These are phyloP conservation scores for Corrigiola litoralis DNA, from an alignment of 179 eudicot species.

Conservation along the genomic window DNA sequence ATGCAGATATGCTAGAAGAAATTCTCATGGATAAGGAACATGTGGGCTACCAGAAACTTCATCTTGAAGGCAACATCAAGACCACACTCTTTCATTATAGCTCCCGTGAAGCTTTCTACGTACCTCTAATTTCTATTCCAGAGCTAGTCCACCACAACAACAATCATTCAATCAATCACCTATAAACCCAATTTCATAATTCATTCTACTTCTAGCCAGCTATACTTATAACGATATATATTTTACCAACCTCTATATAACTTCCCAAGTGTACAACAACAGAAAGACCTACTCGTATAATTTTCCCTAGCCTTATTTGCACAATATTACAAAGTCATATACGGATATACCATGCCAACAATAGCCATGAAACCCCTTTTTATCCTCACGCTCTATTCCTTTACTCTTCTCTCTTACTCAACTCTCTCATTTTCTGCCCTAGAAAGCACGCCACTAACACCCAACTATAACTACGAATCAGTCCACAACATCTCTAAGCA, in stretches of 20 bases:
- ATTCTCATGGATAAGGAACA: background rate
- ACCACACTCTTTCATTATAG: constrained; percentile 16
- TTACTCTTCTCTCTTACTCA: background rate
- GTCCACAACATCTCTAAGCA: constrained; percentile 53
- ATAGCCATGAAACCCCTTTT: background rate
- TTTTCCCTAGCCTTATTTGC: background rate
- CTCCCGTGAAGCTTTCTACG: constrained; percentile 7
- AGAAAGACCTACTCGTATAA: too few species aligned
- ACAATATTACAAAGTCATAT: background rate
- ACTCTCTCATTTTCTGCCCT: background rate
- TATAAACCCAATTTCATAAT: background rate
- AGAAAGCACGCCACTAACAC: constrained; percentile 19
- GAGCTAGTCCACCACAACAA: background rate
- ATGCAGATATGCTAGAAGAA: background rate
- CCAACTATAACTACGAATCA: constrained; percentile 38
- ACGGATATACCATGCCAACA: background rate
- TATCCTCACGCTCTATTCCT: background rate
- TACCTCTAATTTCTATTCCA: background rate
- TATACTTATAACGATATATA: background rate
- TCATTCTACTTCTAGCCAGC: background rate
- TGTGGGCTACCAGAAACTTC: constrained; percentile 11
- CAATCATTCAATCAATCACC: constrained; percentile 15
- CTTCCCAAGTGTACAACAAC: too few species aligned
- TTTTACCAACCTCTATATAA: background rate
- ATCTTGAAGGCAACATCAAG: background rate